Conservation (phyloP, 140 eudicot species). For the Anethum foeniculum region DNA sequence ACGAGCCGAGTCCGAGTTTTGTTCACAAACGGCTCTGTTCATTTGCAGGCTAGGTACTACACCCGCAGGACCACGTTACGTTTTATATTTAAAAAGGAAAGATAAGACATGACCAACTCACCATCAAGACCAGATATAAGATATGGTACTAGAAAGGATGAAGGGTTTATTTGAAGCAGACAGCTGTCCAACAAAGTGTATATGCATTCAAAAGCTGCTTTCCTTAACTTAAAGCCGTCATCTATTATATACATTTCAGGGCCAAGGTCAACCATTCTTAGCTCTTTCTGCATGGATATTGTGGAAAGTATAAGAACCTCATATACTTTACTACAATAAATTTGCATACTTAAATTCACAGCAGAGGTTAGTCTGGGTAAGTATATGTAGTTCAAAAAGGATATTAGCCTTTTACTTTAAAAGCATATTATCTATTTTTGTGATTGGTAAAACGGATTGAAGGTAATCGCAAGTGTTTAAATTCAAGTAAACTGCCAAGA, state of each 20-base stretch:
- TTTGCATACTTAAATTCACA: not conserved
- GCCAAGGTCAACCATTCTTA: slow-evolving; percentile 85
- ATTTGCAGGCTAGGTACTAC: too few relatives aligned
- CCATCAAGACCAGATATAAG: slow-evolving; percentile 95
- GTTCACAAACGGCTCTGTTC: too few relatives aligned
- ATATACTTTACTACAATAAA: not conserved
- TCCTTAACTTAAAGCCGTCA: slow-evolving; percentile 90
- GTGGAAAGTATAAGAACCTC: not conserved
- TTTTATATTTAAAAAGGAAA: too few relatives aligned
- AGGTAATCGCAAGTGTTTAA: not conserved
- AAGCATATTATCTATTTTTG: not conserved
- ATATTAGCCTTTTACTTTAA: not conserved
- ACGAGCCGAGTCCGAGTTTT: too few relatives aligned
- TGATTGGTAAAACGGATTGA: not conserved
- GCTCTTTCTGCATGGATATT: slow-evolving; percentile 62
- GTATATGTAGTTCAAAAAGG: not conserved
- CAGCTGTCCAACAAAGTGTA: slow-evolving; percentile 89
- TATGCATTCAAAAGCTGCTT: slow-evolving; percentile 97
- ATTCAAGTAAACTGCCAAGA: not conserved
- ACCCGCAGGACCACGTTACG: not conserved
- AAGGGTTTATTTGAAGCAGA: slow-evolving; percentile 90
- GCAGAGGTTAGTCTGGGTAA: not conserved
- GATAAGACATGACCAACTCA: slow-evolving; percentile 22
- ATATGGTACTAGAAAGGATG: slow-evolving; percentile 78
- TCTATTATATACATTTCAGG: slow-evolving; percentile 93